phyloP scores from a whole-genome alignment of 257 asterid genomes.

The Fraxinus pennsylvanica region DNA sequence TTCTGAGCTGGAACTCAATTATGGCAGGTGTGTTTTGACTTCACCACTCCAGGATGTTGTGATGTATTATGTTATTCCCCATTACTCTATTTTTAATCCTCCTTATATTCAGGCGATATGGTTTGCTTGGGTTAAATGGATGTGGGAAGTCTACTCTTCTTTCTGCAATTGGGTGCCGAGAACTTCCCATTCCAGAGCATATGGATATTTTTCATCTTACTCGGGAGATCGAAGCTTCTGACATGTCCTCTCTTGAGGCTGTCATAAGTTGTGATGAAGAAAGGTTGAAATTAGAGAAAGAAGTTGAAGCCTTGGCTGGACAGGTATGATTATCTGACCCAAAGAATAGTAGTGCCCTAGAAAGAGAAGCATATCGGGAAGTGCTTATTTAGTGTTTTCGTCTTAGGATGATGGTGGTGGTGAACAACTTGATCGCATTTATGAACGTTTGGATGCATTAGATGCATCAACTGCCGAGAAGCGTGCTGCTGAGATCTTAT shows the following conservation, averaged over 20 bases:
- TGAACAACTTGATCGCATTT: constrained; percentile 82
- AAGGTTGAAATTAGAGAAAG: constrained; percentile 78
- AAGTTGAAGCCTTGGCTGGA: constrained; percentile 72
- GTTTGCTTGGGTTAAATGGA: constrained; percentile 95
- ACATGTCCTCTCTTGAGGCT: constrained; percentile 92
- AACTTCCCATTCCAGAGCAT: constrained; percentile 96
- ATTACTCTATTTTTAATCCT: constrained; percentile 8
- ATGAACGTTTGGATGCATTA: constrained; percentile 88
- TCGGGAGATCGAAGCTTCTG: constrained; percentile 96
- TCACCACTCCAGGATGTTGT: constrained; percentile 13
- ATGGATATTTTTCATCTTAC: constrained; percentile 93
- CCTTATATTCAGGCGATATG: constrained; percentile 70
- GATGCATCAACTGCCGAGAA: constrained; percentile 95
- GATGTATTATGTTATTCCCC: not conserved
- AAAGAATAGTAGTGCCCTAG: not conserved
- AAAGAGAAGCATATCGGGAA: not conserved
- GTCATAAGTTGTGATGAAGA: constrained; percentile 95
- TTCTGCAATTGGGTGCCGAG: constrained; percentile 78
- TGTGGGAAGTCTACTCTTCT: constrained; percentile 98
- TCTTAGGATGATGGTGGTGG: constrained; percentile 95
- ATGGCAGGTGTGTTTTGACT: constrained; percentile 65
- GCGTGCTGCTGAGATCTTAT: constrained; percentile 95
- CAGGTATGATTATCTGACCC: constrained; percentile 49
- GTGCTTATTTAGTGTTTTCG: constrained; percentile 4
- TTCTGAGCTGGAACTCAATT: constrained; percentile 90